phyloP scores from a whole-genome alignment of 768 basidiomycete species.

The Mycena olivaceomarginata region DNA sequence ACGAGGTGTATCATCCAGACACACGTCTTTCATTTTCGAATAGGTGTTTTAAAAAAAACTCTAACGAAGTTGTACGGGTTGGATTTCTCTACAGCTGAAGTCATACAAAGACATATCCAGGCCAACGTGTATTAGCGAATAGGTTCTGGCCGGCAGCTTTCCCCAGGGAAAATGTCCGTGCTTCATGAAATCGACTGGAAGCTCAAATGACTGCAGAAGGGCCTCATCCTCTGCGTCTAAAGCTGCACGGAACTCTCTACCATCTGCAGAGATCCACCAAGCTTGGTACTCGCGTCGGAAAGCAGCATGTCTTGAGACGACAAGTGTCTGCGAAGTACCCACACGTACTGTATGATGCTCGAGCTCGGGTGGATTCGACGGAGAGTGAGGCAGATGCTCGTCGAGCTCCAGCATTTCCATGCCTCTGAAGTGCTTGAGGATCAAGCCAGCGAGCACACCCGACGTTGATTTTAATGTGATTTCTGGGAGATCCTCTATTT shows the following conservation, averaged over 20 bases:
- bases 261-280: constrained; percentile 11
- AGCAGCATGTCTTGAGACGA: not conserved
- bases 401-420: not conserved
- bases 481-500: not conserved
- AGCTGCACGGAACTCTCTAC: not conserved
- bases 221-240: not conserved
- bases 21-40: no score
- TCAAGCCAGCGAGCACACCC: not conserved
- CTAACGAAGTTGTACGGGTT: no score
- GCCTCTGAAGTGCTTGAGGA: not conserved
- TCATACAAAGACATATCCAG: no score
- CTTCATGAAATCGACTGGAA: no score
- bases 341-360: not conserved
- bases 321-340: not conserved
- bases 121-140: no score
- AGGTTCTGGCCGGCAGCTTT: no score
- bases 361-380: not conserved
- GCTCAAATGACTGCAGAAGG: not conserved
- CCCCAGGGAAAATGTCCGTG: no score
- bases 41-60: no score
- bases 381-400: not conserved
- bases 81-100: no score
- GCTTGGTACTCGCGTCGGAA: not conserved
- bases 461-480: not conserved
- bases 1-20: no score